phyloP scores from a whole-genome alignment of 2,329 filamentous ascomycete species.

The Tricladium varicosporioides region DNA sequence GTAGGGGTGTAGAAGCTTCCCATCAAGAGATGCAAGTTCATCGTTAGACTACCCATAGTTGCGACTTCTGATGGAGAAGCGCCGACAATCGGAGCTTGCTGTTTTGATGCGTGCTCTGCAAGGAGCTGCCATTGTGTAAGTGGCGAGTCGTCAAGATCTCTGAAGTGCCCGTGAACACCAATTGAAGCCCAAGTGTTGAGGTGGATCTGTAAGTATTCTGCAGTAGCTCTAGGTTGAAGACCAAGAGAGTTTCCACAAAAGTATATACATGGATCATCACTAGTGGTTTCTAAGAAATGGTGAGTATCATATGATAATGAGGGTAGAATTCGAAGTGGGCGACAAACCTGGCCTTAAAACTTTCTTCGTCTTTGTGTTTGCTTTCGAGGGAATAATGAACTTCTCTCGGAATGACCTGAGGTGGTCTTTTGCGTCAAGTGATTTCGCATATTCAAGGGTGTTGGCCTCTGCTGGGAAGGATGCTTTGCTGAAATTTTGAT shows the following conservation, averaged over 20 bases:
- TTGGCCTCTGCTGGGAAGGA: conserved; percentile 49
- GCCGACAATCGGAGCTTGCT: conserved; percentile 73
- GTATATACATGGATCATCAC: conserved; percentile 61
- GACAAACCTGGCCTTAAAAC: conserved; percentile 40
- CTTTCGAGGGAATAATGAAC: conserved; percentile 75
- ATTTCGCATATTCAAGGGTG: conserved; percentile 47
- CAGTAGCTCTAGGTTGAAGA: conserved; percentile 70
- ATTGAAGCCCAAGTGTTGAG: conserved; percentile 82
- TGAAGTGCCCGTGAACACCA: conserved; percentile 83
- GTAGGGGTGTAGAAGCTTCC: conserved; percentile 68
- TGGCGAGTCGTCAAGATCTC: conserved; percentile 62
- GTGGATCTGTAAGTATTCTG: conserved; percentile 66
- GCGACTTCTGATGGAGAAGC: conserved; percentile 72
- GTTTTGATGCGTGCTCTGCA: conserved; percentile 68
- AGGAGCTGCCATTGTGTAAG: conserved; percentile 75
- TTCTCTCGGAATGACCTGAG: conserved; percentile 61
- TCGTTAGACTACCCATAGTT: conserved; percentile 82
- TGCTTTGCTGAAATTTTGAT: conserved; percentile 27
- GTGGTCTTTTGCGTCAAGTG: conserved; percentile 60
- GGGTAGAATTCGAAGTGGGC: background rate
- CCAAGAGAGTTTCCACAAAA: conserved; percentile 90
- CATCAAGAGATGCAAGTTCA: conserved; percentile 67
- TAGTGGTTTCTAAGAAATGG: conserved; percentile 15
- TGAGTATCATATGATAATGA: conserved; percentile 16
- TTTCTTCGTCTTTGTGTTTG: conserved; percentile 64